Conservation (phyloP, 768 basidiomycete species). For the Lentinula lateritia region DNA sequence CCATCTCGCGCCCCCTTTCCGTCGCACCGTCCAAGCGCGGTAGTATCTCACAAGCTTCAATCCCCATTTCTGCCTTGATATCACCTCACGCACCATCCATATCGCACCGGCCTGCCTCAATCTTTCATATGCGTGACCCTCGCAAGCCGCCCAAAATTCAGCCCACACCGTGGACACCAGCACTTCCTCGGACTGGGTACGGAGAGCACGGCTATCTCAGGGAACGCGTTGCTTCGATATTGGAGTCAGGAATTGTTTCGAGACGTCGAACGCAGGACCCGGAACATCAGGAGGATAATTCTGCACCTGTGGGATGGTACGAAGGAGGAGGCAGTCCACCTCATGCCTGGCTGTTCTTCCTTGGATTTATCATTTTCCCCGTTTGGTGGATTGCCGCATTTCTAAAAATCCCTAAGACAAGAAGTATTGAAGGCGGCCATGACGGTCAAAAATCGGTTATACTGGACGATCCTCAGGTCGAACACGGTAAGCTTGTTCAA, state of each 20-base stretch:
- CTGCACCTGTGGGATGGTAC: slow-evolving; percentile 5
- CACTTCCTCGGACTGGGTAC: slow-evolving; percentile 30
- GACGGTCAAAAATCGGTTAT: slow-evolving; percentile 63
- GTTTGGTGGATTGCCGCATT: slow-evolving; percentile 45
- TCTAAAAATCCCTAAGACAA: slow-evolving; percentile 40
- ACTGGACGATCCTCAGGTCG: slow-evolving; percentile 76
- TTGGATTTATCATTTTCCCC: slow-evolving; percentile 48
- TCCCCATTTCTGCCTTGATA: slow-evolving; percentile 73
- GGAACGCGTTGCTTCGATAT: neutral
- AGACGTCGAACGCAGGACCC: slow-evolving; percentile 14
- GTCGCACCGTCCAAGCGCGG: slow-evolving; percentile 33
- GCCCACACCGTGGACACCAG: slow-evolving; percentile 59
- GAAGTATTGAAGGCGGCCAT: slow-evolving; percentile 48
- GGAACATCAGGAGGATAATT: slow-evolving; percentile 18
- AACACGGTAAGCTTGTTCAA: slow-evolving; percentile 49
- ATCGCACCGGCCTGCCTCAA: slow-evolving; percentile 36
- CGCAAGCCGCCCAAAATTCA: slow-evolving; percentile 55
- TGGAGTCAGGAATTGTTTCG: neutral
- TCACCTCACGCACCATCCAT: slow-evolving; percentile 77
- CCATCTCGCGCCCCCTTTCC: slow-evolving; percentile 21
- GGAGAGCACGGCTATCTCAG: neutral
- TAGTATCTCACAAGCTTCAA: slow-evolving; percentile 67
- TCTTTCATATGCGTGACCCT: slow-evolving; percentile 80
- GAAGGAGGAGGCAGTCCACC: slow-evolving; percentile 24
- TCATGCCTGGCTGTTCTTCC: slow-evolving; percentile 52